Evolutionary conservation across 345 rosid genomes (phyloP).

Genomic region (Gossypium turneri): DNA sequence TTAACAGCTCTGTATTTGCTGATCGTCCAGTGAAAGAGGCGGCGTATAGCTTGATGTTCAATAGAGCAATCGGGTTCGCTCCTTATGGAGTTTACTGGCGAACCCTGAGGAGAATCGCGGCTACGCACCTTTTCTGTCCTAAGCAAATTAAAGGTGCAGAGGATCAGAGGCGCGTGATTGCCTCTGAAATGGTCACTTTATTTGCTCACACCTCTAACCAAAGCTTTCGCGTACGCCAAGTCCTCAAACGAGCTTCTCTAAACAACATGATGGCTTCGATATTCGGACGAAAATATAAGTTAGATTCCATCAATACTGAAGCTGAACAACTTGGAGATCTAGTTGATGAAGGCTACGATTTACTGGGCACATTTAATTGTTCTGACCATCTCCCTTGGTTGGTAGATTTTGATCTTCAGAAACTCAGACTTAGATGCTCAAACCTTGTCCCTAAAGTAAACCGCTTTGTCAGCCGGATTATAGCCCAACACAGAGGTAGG

Average conservation of each 20-base stretch:
- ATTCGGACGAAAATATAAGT: slow-evolving; percentile 51
- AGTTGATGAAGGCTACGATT: slow-evolving; percentile 68
- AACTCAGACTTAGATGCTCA: slow-evolving; percentile 61
- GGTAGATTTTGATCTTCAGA: slow-evolving; percentile 59
- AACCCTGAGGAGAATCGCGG: slow-evolving; percentile 54
- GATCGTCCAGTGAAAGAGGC: slow-evolving; percentile 80
- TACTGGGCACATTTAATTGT: slow-evolving; percentile 64
- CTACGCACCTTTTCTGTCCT: slow-evolving; percentile 59
- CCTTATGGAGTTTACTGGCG: slow-evolving; percentile 78
- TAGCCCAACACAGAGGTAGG: slow-evolving; percentile 46
- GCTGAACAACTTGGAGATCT: slow-evolving; percentile 36
- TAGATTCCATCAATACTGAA: slow-evolving; percentile 35
- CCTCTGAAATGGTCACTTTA: slow-evolving; percentile 44
- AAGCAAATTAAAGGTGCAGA: slow-evolving; percentile 50
- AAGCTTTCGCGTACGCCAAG: slow-evolving; percentile 40
- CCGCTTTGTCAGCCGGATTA: slow-evolving; percentile 53
- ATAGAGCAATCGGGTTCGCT: slow-evolving; percentile 77
- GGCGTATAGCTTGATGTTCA: slow-evolving; percentile 67
- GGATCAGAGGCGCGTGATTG: slow-evolving; percentile 39
- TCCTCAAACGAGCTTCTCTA: slow-evolving; percentile 63
- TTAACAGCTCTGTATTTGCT: slow-evolving; percentile 56
- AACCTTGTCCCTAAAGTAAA: slow-evolving; percentile 61
- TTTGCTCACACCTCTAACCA: slow-evolving; percentile 18
- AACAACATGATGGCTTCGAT: slow-evolving; percentile 74
- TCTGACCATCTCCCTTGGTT: slow-evolving; percentile 69